Evolutionary conservation across 2,329 filamentous ascomycete genomes (phyloP).

Genomic region (Periconia macrospinosa): DNA sequence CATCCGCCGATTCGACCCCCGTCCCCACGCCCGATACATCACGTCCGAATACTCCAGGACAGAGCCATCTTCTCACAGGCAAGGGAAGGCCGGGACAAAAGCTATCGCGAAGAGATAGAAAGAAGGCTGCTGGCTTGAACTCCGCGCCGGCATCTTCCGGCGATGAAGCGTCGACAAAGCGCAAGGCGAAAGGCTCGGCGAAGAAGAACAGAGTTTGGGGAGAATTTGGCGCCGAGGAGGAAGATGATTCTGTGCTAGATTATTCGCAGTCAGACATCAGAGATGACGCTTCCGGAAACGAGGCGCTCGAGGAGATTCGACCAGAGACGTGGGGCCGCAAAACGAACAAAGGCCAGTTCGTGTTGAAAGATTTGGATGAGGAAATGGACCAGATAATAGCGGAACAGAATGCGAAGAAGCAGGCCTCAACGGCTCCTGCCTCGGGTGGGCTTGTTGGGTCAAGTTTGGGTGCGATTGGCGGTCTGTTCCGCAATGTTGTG

Average conservation of each 20-base stretch:
- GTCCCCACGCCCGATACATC: constrained; percentile 73
- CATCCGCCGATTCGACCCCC: constrained; percentile 70
- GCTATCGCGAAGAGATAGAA: constrained; percentile 78
- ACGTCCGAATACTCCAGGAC: constrained; percentile 73
- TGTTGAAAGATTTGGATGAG: constrained; percentile 89
- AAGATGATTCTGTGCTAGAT: constrained; percentile 78
- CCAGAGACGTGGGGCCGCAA: constrained; percentile 81
- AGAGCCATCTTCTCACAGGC: constrained; percentile 68
- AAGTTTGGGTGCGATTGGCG: constrained; percentile 78
- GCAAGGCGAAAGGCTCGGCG: constrained; percentile 60
- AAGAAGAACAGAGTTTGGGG: constrained; percentile 95
- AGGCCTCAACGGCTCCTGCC: constrained; percentile 21
- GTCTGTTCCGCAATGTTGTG: constrained; percentile 91
- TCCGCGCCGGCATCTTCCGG: constrained; percentile 75
- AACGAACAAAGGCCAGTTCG: constrained; percentile 87
- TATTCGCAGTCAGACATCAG: constrained; percentile 72
- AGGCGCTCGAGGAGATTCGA: constrained; percentile 73
- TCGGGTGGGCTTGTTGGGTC: constrained; percentile 71
- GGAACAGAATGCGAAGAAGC: constrained; percentile 66
- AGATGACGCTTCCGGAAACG: constrained; percentile 53
- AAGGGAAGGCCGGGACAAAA: constrained; percentile 76
- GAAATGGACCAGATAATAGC: constrained; percentile 90
- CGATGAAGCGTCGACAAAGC: constrained; percentile 68
- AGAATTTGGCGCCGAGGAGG: constrained; percentile 86
- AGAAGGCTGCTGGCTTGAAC: constrained; percentile 58